Evolutionary conservation across 2,329 filamentous ascomycete genomes (phyloP).

Genomic region (Diaporthe velutina): DNA sequence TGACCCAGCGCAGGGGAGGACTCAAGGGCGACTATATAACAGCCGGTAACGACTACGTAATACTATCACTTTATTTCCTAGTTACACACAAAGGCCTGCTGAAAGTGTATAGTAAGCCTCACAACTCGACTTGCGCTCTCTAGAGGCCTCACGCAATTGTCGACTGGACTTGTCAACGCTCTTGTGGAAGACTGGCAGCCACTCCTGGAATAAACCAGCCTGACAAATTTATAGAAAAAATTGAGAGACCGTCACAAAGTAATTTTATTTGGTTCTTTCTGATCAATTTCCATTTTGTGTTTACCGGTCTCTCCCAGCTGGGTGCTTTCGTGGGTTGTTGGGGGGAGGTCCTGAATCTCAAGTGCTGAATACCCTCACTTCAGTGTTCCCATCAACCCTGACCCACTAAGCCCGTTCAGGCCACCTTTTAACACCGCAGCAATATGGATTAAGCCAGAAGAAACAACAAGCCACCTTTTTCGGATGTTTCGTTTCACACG

Average conservation of each 20-base stretch:
- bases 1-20: not conserved
- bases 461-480: not conserved
- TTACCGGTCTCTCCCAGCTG: not conserved
- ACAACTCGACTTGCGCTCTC: not conserved
- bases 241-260: not conserved
- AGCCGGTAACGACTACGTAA: not conserved
- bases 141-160: not conserved
- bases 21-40: not conserved
- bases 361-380: not conserved
- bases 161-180: too few relatives aligned
- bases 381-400: not conserved
- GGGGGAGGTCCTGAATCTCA: not conserved
- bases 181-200: not conserved
- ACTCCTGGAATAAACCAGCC: not conserved
- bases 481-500: constrained; percentile 12
- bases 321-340: not conserved
- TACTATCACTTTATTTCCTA: not conserved
- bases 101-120: not conserved
- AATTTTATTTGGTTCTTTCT: not conserved
- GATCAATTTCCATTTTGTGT: not conserved
- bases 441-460: not conserved
- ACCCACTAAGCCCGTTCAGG: not conserved
- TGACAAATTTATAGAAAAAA: not conserved
- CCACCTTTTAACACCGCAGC: not conserved
- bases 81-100: not conserved